Percentiles rank a stretch among this genome's conserved stretches.
These are phyloP conservation scores for Diutina sp. DNA, from an alignment of 1,139 yeast species.

Conservation along the genomic window DNA sequence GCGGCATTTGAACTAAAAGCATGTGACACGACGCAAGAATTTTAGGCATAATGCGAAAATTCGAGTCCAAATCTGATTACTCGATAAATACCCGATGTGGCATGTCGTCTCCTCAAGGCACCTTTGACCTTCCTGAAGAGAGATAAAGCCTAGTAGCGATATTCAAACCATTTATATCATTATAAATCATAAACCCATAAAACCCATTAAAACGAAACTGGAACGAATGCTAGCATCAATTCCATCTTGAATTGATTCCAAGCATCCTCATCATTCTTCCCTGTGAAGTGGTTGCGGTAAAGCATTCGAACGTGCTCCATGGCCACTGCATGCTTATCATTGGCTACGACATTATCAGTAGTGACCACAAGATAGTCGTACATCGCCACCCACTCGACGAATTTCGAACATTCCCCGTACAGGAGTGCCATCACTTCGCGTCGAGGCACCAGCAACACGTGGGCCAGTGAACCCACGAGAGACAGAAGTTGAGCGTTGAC, in stretches of 20 bases:
- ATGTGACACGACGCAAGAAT: background rate
- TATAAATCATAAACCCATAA: background rate
- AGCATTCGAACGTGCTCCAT: background rate
- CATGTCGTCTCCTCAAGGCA: no score
- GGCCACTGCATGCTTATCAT: background rate
- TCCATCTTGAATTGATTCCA: background rate
- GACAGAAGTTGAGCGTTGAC: background rate
- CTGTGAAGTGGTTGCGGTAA: background rate
- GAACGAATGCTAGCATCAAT: background rate
- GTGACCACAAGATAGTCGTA: background rate
- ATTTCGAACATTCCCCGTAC: background rate
- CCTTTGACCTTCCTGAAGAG: no score
- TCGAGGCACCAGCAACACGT: background rate
- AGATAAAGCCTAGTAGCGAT: background rate
- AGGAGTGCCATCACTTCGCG: background rate
- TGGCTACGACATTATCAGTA: background rate
- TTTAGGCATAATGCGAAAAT: no score
- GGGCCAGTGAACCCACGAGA: background rate
- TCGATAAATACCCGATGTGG: no score
- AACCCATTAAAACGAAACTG: background rate
- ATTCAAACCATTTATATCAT: background rate
- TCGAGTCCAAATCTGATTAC: no score
- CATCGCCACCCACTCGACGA: background rate
- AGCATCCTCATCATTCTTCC: background rate
- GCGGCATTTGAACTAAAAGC: background rate